These are phyloP conservation scores for Nepenthes mirabilis DNA, from an alignment of 148 eudicot genomes.

Conservation along the genomic window DNA sequence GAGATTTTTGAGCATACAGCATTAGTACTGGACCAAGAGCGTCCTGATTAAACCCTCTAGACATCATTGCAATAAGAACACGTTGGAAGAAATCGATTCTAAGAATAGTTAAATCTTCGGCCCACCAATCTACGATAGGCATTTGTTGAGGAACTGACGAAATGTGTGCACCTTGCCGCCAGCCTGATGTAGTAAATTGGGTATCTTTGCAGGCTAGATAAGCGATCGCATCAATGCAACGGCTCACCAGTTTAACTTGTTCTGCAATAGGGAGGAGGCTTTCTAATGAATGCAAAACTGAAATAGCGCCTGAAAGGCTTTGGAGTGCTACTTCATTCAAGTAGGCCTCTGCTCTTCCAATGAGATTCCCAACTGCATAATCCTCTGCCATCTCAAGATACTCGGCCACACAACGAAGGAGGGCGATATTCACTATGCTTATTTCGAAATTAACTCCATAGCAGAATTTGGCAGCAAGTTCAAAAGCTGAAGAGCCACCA, in stretches of 20 bases:
- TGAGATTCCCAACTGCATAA: conserved; percentile 52
- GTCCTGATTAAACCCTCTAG: conserved; percentile 70
- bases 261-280: conserved; percentile 52
- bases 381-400: conserved; percentile 93
- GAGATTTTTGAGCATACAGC: conserved; percentile 82
- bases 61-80: conserved; percentile 63
- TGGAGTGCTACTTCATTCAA: conserved; percentile 58
- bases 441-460: conserved; percentile 82
- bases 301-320: conserved; percentile 46
- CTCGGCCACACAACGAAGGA: conserved; percentile 70
- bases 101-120: conserved; percentile 65
- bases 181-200: conserved; percentile 18
- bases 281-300: conserved; percentile 54
- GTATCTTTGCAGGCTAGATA: conserved; percentile 55
- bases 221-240: conserved; percentile 73
- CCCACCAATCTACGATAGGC: conserved; percentile 82
- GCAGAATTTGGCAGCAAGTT: conserved; percentile 85
- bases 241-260: conserved; percentile 63
- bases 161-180: conserved; percentile 20
- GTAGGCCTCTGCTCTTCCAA: conserved; percentile 52
- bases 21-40: conserved; percentile 82
- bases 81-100: conserved; percentile 79
- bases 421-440: conserved; percentile 56
- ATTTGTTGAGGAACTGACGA: conserved; percentile 25
- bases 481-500: conserved; percentile 81